phyloP scores from a whole-genome alignment of 2,329 filamentous ascomycete species.

The Chrysosphaeria jannelii region DNA sequence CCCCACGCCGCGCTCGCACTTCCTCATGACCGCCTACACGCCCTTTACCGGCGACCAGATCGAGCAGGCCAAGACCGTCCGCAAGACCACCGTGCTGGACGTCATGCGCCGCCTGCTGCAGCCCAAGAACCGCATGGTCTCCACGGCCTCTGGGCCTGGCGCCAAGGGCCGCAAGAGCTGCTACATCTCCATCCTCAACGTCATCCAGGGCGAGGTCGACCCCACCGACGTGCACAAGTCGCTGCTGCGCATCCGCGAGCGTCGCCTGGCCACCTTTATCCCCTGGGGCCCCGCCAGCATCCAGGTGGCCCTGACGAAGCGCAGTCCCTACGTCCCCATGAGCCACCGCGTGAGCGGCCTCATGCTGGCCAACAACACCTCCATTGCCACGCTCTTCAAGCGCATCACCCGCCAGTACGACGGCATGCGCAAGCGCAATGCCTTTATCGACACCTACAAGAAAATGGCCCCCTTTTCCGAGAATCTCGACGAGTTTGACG shows the following conservation, averaged over 20 bases:
- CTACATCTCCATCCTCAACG: slow-evolving; percentile 96
- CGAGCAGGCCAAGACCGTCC: slow-evolving; percentile 86
- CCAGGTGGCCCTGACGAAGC: slow-evolving; percentile 85
- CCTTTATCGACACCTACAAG: slow-evolving; percentile 89
- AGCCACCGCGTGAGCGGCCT: slow-evolving; percentile 82
- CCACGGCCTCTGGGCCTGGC: slow-evolving; percentile 42
- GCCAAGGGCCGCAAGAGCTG: slow-evolving; percentile 52
- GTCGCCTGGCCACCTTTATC: slow-evolving; percentile 81
- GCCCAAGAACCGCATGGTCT: slow-evolving; percentile 98
- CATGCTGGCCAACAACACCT: slow-evolving; percentile 96
- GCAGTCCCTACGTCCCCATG: slow-evolving; percentile 84
- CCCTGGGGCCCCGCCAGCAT: slow-evolving; percentile 96
- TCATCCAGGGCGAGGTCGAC: slow-evolving; percentile 95
- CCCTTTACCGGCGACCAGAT: slow-evolving; percentile 92
- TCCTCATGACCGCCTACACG: slow-evolving; percentile 94
- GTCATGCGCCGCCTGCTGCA: slow-evolving; percentile 90
- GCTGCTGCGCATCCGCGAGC: slow-evolving; percentile 76
- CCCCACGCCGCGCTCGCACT: slow-evolving; percentile 86
- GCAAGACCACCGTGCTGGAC: slow-evolving; percentile 91
- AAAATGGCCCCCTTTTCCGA: slow-evolving; percentile 83
- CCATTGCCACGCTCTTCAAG: slow-evolving; percentile 89
- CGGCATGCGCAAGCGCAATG: slow-evolving; percentile 79
- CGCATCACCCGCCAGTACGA: slow-evolving; percentile 82
- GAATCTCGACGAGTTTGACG: slow-evolving; percentile 80
- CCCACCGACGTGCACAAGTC: slow-evolving; percentile 98